phyloP scores from a whole-genome alignment of 2,329 filamentous ascomycete genomes.

The Clonostachys rosea region DNA sequence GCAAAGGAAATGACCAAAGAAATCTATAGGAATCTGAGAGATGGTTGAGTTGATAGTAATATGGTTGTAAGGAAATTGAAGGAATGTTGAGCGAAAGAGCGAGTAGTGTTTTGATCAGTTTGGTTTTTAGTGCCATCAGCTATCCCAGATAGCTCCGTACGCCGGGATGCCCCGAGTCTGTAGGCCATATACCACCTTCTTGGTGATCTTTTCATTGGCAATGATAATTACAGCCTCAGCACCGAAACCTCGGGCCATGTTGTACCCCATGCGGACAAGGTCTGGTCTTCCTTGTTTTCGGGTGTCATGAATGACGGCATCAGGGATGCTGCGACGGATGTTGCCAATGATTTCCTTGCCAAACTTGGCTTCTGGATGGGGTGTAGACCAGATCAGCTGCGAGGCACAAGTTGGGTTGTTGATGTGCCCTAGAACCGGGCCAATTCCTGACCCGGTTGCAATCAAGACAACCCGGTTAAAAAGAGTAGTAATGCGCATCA shows the following conservation, averaged over 20 bases:
- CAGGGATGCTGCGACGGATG: constrained; percentile 52
- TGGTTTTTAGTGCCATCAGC: constrained; percentile 10
- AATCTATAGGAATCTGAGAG: too few species aligned
- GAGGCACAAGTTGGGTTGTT: constrained; percentile 41
- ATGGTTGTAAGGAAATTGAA: too few species aligned
- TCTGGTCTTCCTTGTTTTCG: constrained; percentile 53
- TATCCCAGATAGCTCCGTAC: constrained; percentile 72
- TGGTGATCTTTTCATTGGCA: constrained; percentile 64
- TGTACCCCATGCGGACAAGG: constrained; percentile 40
- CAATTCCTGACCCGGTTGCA: constrained; percentile 70
- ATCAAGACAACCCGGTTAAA: constrained; percentile 64
- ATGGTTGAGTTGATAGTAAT: too few species aligned
- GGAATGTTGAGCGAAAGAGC: too few species aligned
- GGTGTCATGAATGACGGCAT: constrained; percentile 66
- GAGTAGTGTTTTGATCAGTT: too few species aligned
- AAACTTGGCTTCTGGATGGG: constrained; percentile 57
- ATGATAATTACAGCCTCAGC: constrained; percentile 72
- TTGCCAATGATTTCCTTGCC: constrained; percentile 49
- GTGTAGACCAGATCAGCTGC: constrained; percentile 67
- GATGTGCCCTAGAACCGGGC: constrained; percentile 59
- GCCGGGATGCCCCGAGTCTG: constrained; percentile 62
- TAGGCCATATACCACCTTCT: constrained; percentile 63
- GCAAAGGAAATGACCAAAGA: too few species aligned
- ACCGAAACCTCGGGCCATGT: constrained; percentile 49
- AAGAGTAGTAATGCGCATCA: constrained; percentile 62